phyloP scores from a whole-genome alignment of 2,329 filamentous ascomycete species.

The Colletotrichum tropicale region DNA sequence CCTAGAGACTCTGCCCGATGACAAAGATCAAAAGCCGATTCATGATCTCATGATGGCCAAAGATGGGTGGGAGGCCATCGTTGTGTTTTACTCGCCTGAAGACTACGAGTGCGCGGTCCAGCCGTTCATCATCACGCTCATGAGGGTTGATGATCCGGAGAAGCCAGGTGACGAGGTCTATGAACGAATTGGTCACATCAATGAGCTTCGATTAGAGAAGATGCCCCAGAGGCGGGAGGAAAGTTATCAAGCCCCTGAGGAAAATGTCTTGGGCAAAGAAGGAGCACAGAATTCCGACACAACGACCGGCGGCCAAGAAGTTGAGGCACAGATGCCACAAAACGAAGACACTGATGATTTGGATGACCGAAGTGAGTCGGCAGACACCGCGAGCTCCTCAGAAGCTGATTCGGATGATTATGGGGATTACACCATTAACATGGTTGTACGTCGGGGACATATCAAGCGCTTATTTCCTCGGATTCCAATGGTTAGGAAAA shows the following conservation, averaged over 20 bases:
- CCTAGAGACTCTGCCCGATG: not conserved
- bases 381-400: not conserved
- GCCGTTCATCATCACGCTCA: not conserved
- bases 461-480: not conserved
- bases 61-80: not conserved
- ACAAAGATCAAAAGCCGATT: not conserved
- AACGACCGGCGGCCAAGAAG: too few species aligned
- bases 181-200: not conserved
- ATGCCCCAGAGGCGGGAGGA: rapidly evolving
- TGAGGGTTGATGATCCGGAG: not conserved
- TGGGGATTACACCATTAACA: not conserved
- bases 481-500: not conserved
- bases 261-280: not conserved
- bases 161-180: not conserved
- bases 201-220: not conserved
- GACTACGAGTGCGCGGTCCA: not conserved
- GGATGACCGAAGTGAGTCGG: not conserved
- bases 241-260: not conserved
- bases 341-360: not conserved
- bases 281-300: rapidly evolving
- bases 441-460: not conserved
- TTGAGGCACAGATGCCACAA: too few species aligned
- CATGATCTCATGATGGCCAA: not conserved
- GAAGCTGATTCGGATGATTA: not conserved
- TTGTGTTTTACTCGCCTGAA: not conserved